phyloP scores from a whole-genome alignment of 768 basidiomycete genomes.

The Trametopsis cervina region DNA sequence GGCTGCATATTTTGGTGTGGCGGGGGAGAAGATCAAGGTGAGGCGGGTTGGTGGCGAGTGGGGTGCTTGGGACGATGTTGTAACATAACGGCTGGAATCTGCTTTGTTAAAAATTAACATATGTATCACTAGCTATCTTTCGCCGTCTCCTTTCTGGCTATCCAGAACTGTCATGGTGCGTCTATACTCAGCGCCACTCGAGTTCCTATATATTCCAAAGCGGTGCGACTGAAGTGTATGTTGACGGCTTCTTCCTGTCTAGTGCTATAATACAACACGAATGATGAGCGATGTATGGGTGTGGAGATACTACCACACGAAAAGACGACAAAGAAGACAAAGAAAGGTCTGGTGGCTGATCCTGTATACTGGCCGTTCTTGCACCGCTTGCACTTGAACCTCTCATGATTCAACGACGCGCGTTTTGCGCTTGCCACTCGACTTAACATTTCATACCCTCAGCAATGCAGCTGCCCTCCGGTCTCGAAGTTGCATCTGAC shows the following conservation, averaged over 20 bases:
- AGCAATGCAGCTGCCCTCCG: too few species aligned
- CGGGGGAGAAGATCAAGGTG: conserved; percentile 74
- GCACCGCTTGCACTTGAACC: conserved; percentile 94
- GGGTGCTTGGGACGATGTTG: conserved; percentile 63
- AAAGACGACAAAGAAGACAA: too few species aligned
- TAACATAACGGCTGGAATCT: conserved; percentile 31
- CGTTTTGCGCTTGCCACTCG: too few species aligned
- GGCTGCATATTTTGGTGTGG: conserved; percentile 73
- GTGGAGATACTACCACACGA: too few species aligned
- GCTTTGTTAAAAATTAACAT: background rate
- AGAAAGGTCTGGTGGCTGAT: conserved; percentile 63
- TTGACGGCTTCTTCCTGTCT: background rate
- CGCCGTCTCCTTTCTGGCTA: background rate
- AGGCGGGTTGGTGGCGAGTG: conserved; percentile 63
- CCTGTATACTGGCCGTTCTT: conserved; percentile 77
- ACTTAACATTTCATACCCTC: too few species aligned
- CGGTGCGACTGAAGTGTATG: background rate
- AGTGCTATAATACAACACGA: background rate
- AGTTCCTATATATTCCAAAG: background rate
- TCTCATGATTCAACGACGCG: too few species aligned
- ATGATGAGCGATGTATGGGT: too few species aligned
- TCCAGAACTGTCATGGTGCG: background rate
- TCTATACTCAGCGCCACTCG: too few species aligned
- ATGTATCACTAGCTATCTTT: background rate
- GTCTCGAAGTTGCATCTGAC: too few species aligned